Conservation (phyloP, 768 basidiomycete genomes). For the Kwoniella sp. region DNA sequence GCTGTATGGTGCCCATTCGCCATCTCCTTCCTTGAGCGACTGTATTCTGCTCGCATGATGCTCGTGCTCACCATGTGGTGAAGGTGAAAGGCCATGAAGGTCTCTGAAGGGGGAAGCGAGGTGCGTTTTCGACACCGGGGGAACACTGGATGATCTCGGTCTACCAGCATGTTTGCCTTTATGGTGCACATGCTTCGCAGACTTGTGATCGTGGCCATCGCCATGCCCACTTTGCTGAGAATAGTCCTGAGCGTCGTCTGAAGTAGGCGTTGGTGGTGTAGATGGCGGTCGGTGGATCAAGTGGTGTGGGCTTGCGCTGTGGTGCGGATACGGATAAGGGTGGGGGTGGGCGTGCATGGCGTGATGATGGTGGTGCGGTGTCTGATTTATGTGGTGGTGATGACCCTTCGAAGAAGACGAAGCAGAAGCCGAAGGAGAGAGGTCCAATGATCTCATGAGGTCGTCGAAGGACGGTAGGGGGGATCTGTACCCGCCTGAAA, state of each 20-base stretch:
- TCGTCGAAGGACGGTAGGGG: constrained; percentile 22
- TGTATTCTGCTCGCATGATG: constrained; percentile 17
- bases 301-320: background rate
- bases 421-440: background rate
- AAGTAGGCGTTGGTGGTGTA: constrained; percentile 19
- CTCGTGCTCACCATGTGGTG: constrained; percentile 2
- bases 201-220: background rate
- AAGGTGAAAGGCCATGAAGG: background rate
- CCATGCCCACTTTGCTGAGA: background rate
- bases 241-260: background rate
- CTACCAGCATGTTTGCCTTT: background rate
- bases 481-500: background rate
- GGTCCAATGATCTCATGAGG: constrained; percentile 13
- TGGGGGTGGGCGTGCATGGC: background rate
- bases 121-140: constrained; percentile 15
- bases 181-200: constrained; percentile 1
- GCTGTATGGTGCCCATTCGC: constrained; percentile 19
- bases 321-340: background rate
- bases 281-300: constrained; percentile 17
- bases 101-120: constrained; percentile 18
- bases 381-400: constrained; percentile 2
- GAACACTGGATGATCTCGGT: constrained; percentile 14
- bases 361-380: constrained; percentile 5
- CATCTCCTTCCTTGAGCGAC: constrained; percentile 21
- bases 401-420: background rate